These are phyloP conservation scores for Poa annua DNA, from an alignment of 176 grass and related monocot genomes.

Conservation along the genomic window DNA sequence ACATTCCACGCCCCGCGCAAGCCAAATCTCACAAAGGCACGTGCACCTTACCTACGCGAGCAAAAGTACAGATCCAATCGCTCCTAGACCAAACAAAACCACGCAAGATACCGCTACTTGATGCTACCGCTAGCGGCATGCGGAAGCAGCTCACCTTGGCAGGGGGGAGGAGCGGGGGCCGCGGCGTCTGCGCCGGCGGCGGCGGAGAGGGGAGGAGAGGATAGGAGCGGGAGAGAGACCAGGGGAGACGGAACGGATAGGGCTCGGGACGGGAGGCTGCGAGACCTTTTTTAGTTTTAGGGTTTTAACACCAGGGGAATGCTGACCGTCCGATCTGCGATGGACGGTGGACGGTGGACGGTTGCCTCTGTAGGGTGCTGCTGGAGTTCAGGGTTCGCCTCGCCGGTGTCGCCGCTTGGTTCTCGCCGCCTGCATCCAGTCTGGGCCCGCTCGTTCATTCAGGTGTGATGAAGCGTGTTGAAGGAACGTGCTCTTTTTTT, in stretches of 20 bases:
- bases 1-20: background rate
- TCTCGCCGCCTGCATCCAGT: too few species aligned
- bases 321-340: conserved; percentile 31
- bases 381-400: background rate
- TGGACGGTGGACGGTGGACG: conserved; percentile 19
- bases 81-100: conserved; percentile 22
- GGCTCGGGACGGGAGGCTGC: conserved; percentile 21
- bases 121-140: background rate
- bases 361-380: background rate
- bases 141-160: conserved; percentile 45
- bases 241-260: conserved; percentile 39
- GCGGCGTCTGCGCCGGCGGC: conserved; percentile 31
- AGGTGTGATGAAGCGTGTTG: too few species aligned
- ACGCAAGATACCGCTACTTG: background rate
- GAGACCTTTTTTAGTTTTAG: conserved; percentile 46
- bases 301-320: conserved; percentile 38
- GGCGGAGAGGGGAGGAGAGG: background rate
- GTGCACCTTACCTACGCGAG: background rate
- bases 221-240: conserved; percentile 38
- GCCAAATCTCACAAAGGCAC: conserved; percentile 22
- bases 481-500: too few species aligned
- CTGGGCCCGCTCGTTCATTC: too few species aligned
- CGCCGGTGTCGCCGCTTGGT: too few species aligned
- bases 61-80: conserved; percentile 40
- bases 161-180: conserved; percentile 14